Percentiles rank a stretch among this genome's conserved stretches.
These are phyloP conservation scores for Arthrobotrys pseudoclavata DNA, from an alignment of 2,329 filamentous ascomycete genomes.

Conservation along the genomic window DNA sequence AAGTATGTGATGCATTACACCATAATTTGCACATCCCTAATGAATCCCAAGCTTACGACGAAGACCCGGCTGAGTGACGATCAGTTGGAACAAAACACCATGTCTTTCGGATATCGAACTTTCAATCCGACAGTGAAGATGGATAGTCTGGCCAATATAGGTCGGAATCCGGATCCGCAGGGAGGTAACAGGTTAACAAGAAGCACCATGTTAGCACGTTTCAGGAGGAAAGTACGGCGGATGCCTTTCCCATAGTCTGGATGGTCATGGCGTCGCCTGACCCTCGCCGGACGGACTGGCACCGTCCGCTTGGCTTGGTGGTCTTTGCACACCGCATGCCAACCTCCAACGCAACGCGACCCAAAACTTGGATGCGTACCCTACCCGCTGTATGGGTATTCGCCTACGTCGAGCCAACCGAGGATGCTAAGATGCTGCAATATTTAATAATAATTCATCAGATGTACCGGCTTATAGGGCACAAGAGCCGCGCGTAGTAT, in stretches of 20 bases:
- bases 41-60: background rate
- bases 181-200: constrained; percentile 38
- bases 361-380: constrained; percentile 22
- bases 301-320: constrained; percentile 46
- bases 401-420: constrained; percentile 44
- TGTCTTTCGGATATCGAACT: constrained; percentile 41
- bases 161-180: constrained; percentile 55
- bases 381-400: constrained; percentile 25
- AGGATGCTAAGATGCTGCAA: constrained; percentile 17
- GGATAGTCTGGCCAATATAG: constrained; percentile 22
- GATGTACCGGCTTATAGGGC: constrained; percentile 44
- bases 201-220: constrained; percentile 33
- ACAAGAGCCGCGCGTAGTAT: constrained; percentile 46
- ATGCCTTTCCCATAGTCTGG: constrained; percentile 33
- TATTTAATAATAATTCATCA: constrained; percentile 42
- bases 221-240: constrained; percentile 34
- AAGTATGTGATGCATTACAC: constrained; percentile 15
- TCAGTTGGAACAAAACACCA: constrained; percentile 14
- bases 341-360: constrained; percentile 36
- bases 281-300: constrained; percentile 49
- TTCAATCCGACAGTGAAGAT: constrained; percentile 24
- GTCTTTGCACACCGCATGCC: constrained; percentile 19
- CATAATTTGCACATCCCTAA: constrained; percentile 6
- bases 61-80: constrained; percentile 6
- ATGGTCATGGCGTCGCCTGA: constrained; percentile 37